Base-by-base conservation (phyloP, 2,329 filamentous ascomycete species). In the Golovinomyces cichoracearum region DNA sequence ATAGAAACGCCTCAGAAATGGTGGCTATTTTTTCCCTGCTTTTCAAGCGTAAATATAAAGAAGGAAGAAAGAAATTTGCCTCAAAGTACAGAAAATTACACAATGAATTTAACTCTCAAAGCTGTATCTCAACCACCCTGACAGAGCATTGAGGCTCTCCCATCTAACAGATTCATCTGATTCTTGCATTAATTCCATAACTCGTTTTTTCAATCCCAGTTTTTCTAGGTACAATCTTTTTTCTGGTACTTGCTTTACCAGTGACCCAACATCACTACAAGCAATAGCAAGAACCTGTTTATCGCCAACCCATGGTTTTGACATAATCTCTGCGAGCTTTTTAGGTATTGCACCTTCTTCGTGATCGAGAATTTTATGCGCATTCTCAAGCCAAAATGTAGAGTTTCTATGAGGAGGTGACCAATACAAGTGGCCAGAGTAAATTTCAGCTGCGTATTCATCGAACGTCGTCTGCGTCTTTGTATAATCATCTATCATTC, bases 121-220 rank as follows among this genome's bases (percentile, higher is more conserved):
- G 52, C 68, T 80, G 65, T 83, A 83, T 57, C 77, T 71, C 62
- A 83, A 63, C 77, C 79, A 83, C 62, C 80, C 79, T 19, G 79
- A 78, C 22, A 83, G 75, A 27, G 79, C 78, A 56, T 76, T 73
- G 65, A 83, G 63, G 61, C 75, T 79, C 65, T 83, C 79, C 77
- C 78, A 83, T 56, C 79, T 65, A 21, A 83, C 78, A 38, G 68
- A 68, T 63, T 83, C 78, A 58, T 83, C 77, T 53, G 70, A 67
- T 60, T 81, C 75, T 50, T 71, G 69, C 79, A 83, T 83, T 56
- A 83, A 61, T 58, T 76, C 75, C 77, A 83, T 81, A 37, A 83
- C 74, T 50, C 76, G 66, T 3, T 68, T 67, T 65, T 83, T 83
- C 53, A 83, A 59, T 0, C 77, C 77, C 45, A 79, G 56, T 60